Evolutionary conservation across 352 stramenopile genomes (phyloP), one percentile per base, ranked within the genome.

Genomic region (Pythium phragmiticola): DNA sequence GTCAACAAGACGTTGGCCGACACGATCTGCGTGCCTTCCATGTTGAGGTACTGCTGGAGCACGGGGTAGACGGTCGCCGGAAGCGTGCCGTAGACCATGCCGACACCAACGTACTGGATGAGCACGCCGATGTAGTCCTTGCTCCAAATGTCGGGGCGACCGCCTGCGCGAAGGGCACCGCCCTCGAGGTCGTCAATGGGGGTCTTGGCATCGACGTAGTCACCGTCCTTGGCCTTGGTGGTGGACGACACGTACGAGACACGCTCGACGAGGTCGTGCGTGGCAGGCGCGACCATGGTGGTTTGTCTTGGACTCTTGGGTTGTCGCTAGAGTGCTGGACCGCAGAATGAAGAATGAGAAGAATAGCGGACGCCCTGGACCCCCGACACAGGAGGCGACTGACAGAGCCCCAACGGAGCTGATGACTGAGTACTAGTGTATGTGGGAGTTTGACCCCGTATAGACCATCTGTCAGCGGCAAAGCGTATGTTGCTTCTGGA

Each of bases 1-100:
- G 26, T 28, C 26, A 28, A 4, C 19, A 76, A 43, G 36, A 63
- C 57, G 9, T 19, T 60, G n/a, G 69, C 69, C 23, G 69, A 68
- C 66, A 28, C 26, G 26, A 28, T 28, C 26, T 28, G 26, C 26
- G 26, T 28, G 26, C 26, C 26, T 60, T 71, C 61, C 61, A 77
- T 73, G 42, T 73, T 53, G 42, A 72, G 58, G 60, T 74, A 77
- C 19, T 66, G 43, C 30, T 76, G 73, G 70, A 43, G 61, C 64
- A 67, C 69, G 4, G 50, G 75, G 46, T 75, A 75, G 17, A 57
- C 64, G 4, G 64, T 61, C 13, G 56, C 50, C 8, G 66, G 68
- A 26, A 75, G 55, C 33, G 46, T 41, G 30, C 64, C 68, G 46
- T 67, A 59, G 33, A 57, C 33, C 26, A 57, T 43, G 11, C 50